Evolutionary conservation across 2,329 filamentous ascomycete genomes (phyloP).

Genomic region (Neonectria sp.): DNA sequence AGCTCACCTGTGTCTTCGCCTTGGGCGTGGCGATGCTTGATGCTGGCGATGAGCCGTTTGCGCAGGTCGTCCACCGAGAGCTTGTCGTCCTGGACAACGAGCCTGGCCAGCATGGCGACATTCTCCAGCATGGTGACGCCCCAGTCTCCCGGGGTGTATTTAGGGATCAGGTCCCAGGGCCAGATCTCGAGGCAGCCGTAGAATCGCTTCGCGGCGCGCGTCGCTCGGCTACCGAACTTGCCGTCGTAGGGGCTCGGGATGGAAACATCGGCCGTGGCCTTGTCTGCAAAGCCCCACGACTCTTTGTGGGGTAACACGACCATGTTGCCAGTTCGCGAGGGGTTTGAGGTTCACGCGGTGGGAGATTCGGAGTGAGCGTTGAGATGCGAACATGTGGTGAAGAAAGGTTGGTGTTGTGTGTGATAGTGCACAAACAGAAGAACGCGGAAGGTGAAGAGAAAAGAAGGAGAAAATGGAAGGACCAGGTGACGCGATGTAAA

Average conservation of each 20-base stretch:
- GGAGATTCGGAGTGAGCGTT: too few species aligned
- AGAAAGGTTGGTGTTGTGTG: not conserved
- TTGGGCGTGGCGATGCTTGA: not conserved
- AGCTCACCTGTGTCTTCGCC: not conserved
- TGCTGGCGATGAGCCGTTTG: not conserved
- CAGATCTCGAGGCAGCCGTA: slow-evolving; percentile 5
- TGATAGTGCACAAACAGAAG: too few species aligned
- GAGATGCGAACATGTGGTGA: too few species aligned
- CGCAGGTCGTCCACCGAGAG: not conserved
- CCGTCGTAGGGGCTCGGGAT: not conserved
- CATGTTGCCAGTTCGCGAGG: not conserved
- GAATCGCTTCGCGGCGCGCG: not conserved
- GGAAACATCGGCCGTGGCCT: not conserved
- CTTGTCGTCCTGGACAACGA: not conserved
- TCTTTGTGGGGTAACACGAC: not conserved
- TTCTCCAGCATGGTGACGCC: slow-evolving; percentile 1
- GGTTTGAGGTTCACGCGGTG: not conserved
- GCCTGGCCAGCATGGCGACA: not conserved
- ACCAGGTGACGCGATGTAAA: not conserved
- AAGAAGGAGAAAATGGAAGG: not conserved
- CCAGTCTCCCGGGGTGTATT: not conserved
- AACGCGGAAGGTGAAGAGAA: too few species aligned
- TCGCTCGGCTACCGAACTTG: not conserved
- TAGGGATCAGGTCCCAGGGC: slow-evolving; percentile 1
- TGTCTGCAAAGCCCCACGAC: not conserved